Conservation (phyloP, 2,329 filamentous ascomycete genomes). For the Aspergillus fischeri region DNA sequence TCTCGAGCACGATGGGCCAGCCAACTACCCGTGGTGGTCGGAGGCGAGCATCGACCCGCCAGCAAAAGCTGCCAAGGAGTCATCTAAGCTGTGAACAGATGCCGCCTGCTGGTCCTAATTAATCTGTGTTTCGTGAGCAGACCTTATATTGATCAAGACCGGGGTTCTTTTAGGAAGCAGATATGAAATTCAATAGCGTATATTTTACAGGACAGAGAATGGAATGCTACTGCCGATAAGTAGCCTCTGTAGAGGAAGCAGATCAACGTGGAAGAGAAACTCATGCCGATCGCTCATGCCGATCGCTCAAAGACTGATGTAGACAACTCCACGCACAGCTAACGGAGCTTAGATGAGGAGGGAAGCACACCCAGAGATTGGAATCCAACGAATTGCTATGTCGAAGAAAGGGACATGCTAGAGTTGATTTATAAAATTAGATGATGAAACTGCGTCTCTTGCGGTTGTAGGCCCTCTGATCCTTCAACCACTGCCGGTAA, state of each 20-base stretch:
- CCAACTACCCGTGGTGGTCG: conserved; percentile 66
- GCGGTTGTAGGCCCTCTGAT: conserved; percentile 94
- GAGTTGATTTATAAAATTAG: conserved; percentile 12
- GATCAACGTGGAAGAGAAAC: not conserved
- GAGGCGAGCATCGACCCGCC: conserved; percentile 44
- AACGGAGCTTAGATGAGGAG: not conserved
- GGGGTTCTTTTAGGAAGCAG: not conserved
- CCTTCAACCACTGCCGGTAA: conserved; percentile 94
- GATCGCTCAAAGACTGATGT: conserved; percentile 8
- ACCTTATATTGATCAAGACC: not conserved
- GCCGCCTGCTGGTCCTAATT: not conserved
- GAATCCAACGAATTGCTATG: not conserved
- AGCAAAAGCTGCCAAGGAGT: conserved; percentile 15
- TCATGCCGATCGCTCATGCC: conserved; percentile 11
- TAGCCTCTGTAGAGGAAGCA: not conserved
- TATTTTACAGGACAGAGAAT: not conserved
- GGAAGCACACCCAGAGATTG: conserved; percentile 1
- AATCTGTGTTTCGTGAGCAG: not conserved
- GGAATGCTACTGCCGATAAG: not conserved
- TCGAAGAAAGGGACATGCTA: not conserved
- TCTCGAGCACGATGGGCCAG: conserved; percentile 57
- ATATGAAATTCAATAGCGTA: not conserved
- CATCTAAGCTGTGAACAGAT: conserved; percentile 20
- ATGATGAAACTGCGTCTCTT: conserved; percentile 57
- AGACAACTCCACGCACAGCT: not conserved